Base-by-base conservation (phyloP, 805 yeast species). In the Nakazawaea anatomiae region DNA sequence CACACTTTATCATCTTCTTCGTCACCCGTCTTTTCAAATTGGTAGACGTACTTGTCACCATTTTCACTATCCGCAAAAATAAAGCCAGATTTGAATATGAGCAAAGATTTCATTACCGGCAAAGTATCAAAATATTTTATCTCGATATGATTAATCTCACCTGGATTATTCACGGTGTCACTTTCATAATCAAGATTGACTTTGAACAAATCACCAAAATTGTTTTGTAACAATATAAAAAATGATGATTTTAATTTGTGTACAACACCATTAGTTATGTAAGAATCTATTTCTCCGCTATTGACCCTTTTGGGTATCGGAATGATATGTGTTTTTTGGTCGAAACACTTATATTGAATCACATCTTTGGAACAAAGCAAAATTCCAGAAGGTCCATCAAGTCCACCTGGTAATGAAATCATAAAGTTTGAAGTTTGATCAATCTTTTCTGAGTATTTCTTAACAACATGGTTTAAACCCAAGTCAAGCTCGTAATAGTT, bases 401-500 rank as follows among this genome's bases (percentile, higher is more conserved):
- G 66, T 6, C 80, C 84, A 3, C 85, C 87, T 0, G 97, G 96
- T 12, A 90, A 71, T 0, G 84, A 71, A n/a, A 89, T 54, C 6
- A 91, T 53, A 50, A 76, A 70, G 54, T 74, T 79, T 1, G 91
- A 70, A 1, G 74, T 52, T 28, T 56, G 56, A 1, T 66, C 60
- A 1, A 80, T 65, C 6, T 54, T 61, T 41, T 64, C 74, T n/a
- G 76, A 61, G 66, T 67, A 74, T 56, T 73, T 74, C 51, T 75
- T 77, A 1, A 86, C 73, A 1, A 91, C 77, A 61, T 85, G 87
- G 60, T 91, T 91, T 44, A 92, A 69, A 1, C 97, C 97, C 40
- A 88, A 74, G 63, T 94, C 97, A 29, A 91, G 68, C 60, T 89
- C 92, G 67, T 92, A 92, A 62, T 79, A 86, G 4, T 80, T 76